phyloP scores from a whole-genome alignment of 345 rosid genomes.

The Pelargonium nanum region DNA sequence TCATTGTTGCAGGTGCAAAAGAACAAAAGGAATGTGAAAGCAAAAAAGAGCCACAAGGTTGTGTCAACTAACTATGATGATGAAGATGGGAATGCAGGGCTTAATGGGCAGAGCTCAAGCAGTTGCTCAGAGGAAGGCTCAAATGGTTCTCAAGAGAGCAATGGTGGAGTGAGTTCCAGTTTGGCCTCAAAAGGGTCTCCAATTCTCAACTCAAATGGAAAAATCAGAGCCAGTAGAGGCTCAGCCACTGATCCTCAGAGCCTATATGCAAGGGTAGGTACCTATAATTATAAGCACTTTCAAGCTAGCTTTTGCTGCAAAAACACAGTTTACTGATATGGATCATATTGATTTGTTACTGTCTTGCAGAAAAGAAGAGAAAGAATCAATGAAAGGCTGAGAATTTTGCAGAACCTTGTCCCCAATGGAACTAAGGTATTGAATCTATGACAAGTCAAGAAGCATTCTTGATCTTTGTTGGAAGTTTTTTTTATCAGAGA shows the following conservation, averaged over 20 bases:
- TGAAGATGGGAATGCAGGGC: constrained; percentile 27
- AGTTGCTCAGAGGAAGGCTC: constrained; percentile 60
- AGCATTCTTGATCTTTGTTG: no score
- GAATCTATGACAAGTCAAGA: no score
- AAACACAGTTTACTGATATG: neutral
- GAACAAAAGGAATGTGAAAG: constrained; percentile 17
- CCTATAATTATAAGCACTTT: no score
- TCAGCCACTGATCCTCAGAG: constrained; percentile 97
- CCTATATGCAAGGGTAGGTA: constrained; percentile 75
- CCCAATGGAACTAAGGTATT: constrained; percentile 91
- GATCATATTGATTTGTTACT: neutral
- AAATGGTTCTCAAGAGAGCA: constrained; percentile 37
- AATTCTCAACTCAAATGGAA: constrained; percentile 42
- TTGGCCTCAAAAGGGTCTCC: constrained; percentile 18
- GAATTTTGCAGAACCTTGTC: constrained; percentile 66
- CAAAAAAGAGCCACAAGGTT: constrained; percentile 35
- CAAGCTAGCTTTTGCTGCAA: no score
- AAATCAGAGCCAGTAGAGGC: constrained; percentile 62
- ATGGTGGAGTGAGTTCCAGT: constrained; percentile 12
- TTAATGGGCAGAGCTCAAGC: constrained; percentile 42
- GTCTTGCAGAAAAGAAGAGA: constrained; percentile 71
- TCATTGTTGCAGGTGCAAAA: constrained; percentile 16
- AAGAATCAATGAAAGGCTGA: constrained; percentile 72
- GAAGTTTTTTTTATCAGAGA: neutral
- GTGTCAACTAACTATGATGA: constrained; percentile 22